These are phyloP conservation scores for Sphagnum contortum DNA, from an alignment of 225 moss, liverwort and hornwort genomes.

Conservation along the genomic window DNA sequence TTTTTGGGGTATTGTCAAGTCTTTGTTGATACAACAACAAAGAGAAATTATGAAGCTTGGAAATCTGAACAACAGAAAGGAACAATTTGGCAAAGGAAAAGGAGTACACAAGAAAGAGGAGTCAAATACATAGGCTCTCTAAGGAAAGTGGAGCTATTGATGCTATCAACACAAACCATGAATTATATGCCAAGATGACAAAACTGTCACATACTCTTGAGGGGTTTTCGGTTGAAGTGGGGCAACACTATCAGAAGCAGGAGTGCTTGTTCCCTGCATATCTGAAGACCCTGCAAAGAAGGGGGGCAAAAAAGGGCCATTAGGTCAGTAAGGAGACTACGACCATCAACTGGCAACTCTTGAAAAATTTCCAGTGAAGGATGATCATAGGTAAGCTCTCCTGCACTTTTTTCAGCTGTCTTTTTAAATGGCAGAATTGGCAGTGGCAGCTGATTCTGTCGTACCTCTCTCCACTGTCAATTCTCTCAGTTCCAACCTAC, in stretches of 20 bases:
- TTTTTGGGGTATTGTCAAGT: neutral
- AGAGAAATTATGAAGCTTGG: neutral
- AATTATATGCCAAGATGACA: neutral
- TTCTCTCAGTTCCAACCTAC: too few species aligned
- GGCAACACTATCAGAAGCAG: slow-evolving; percentile 42
- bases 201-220: slow-evolving; percentile 48
- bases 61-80: neutral
- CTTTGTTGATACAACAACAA: too few species aligned
- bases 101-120: neutral
- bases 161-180: too few species aligned
- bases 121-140: too few species aligned
- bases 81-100: neutral
- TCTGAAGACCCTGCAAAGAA: slow-evolving; percentile 42
- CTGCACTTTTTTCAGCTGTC: too few species aligned
- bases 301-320: too few species aligned
- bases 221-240: slow-evolving; percentile 45
- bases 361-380: neutral
- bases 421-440: too few species aligned
- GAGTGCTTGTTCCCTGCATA: slow-evolving; percentile 45
- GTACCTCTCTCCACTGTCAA: too few species aligned
- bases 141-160: too few species aligned
- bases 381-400: too few species aligned
- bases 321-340: too few species aligned
- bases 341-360: neutral
- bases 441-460: too few species aligned